Evolutionary conservation across 192 early-diverging fungal species (phyloP).

Genomic region (Podochytrium sp.): DNA sequence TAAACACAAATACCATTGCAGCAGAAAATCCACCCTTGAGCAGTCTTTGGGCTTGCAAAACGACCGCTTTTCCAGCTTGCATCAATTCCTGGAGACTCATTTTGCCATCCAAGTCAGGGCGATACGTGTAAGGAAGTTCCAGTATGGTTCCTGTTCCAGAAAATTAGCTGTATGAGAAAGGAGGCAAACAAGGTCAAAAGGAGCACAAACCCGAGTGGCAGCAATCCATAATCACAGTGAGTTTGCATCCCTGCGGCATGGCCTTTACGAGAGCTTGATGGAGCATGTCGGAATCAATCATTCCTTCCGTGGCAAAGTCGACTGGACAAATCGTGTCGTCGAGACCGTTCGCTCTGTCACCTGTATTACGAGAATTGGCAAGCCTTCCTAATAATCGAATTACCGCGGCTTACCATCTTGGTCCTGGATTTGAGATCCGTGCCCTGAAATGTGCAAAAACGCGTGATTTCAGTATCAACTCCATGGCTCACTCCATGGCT

Average conservation of each 20-base stretch:
- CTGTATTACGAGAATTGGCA: no score
- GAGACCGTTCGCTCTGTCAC: constrained; percentile 20
- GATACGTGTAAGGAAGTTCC: constrained; percentile 32
- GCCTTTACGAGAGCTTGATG: constrained; percentile 62
- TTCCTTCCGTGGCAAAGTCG: constrained; percentile 72
- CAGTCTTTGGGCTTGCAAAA: not conserved
- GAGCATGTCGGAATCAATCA: constrained; percentile 72
- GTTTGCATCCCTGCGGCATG: constrained; percentile 69
- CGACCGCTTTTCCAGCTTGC: not conserved
- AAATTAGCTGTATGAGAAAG: constrained; percentile 43
- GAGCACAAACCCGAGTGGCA: constrained; percentile 56
- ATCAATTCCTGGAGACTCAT: constrained; percentile 1
- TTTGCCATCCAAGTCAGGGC: constrained; percentile 22
- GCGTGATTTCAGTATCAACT: not conserved
- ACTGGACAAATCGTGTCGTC: constrained; percentile 72
- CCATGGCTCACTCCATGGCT: constrained; percentile 2
- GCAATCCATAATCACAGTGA: constrained; percentile 76
- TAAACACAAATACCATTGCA: not conserved
- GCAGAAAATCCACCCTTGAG: constrained; percentile 12
- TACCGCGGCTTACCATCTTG: constrained; percentile 48
- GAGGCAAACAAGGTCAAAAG: not conserved
- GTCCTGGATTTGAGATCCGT: constrained; percentile 60
- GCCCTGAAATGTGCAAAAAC: constrained; percentile 52
- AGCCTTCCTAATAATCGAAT: no score
- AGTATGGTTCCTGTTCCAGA: constrained; percentile 55